phyloP scores from a whole-genome alignment of 2,329 filamentous ascomycete species.

The Cercospora sesami region DNA sequence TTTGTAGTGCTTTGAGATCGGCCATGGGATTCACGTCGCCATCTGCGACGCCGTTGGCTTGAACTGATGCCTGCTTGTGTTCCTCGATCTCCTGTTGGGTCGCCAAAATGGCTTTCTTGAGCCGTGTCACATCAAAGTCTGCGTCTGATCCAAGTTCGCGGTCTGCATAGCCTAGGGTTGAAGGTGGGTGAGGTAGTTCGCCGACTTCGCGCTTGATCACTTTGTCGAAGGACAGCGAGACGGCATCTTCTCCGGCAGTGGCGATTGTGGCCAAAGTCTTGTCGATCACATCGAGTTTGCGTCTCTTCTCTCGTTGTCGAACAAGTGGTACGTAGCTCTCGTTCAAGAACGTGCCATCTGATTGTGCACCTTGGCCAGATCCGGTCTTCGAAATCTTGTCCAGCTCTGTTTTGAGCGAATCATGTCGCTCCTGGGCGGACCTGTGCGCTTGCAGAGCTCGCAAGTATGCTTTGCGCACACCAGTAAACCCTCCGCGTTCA shows the following conservation, averaged over 20 bases:
- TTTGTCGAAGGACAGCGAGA: conserved; percentile 31
- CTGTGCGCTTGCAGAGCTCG: conserved; percentile 35
- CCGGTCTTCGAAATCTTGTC: conserved; percentile 20
- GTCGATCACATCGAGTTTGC: conserved; percentile 34
- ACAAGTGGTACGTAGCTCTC: conserved; percentile 32
- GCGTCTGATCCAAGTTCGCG: conserved; percentile 28
- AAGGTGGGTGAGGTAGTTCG: conserved; percentile 34
- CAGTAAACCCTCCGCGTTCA: conserved; percentile 26
- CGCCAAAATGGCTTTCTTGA: conserved; percentile 37
- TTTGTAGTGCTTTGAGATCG: conserved; percentile 34
- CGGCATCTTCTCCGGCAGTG: conserved; percentile 20
- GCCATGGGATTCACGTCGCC: conserved; percentile 15
- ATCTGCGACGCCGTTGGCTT: conserved; percentile 6
- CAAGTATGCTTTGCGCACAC: conserved; percentile 37
- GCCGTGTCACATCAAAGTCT: conserved; percentile 30
- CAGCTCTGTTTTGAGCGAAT: conserved; percentile 35
- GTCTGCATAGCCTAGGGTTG: conserved; percentile 22
- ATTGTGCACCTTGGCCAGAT: background rate
- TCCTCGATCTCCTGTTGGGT: conserved; percentile 29
- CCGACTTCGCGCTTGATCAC: conserved; percentile 31
- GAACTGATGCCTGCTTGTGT: conserved; percentile 14
- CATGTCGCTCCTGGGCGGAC: conserved; percentile 33
- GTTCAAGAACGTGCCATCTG: conserved; percentile 16
- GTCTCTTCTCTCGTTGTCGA: conserved; percentile 32
- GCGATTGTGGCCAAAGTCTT: conserved; percentile 26